phyloP scores from a whole-genome alignment of 164 flowering plant genomes.

The Liriodendron chinense region DNA sequence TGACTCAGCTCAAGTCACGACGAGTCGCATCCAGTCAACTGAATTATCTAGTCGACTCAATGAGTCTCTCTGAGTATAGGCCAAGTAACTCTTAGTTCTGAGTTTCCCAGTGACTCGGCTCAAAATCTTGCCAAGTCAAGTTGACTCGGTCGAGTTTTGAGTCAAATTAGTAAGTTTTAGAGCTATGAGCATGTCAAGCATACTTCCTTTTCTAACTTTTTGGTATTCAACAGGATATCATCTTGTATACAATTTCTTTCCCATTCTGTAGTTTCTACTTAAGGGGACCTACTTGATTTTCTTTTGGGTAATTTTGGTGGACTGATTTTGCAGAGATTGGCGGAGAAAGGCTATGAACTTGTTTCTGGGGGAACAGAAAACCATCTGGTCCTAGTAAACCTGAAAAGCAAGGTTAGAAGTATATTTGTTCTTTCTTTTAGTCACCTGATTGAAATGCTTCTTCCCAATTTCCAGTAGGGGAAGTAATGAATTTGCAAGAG shows the following conservation, averaged over 20 bases:
- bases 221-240: neutral
- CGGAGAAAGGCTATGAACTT: constrained; percentile 71
- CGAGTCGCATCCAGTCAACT: too few relatives aligned
- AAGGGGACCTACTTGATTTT: neutral
- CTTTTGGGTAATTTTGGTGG: constrained; percentile 1
- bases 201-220: neutral
- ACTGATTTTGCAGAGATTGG: constrained; percentile 51
- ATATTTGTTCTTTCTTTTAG: neutral
- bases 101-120: too few relatives aligned
- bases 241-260: neutral
- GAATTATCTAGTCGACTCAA: too few relatives aligned
- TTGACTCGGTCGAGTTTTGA: too few relatives aligned
- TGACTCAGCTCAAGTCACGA: too few relatives aligned
- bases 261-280: neutral
- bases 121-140: too few relatives aligned
- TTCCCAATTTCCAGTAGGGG: neutral
- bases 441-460: constrained; percentile 3
- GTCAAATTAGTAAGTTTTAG: too few relatives aligned
- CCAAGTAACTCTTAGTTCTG: too few relatives aligned
- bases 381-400: constrained; percentile 89
- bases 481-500: neutral
- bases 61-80: too few relatives aligned
- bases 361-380: constrained; percentile 99
- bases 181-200: neutral
- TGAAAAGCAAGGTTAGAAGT: constrained; percentile 45